phyloP scores from a whole-genome alignment of 176 grass and related monocot species.

The Oryza nivara region DNA sequence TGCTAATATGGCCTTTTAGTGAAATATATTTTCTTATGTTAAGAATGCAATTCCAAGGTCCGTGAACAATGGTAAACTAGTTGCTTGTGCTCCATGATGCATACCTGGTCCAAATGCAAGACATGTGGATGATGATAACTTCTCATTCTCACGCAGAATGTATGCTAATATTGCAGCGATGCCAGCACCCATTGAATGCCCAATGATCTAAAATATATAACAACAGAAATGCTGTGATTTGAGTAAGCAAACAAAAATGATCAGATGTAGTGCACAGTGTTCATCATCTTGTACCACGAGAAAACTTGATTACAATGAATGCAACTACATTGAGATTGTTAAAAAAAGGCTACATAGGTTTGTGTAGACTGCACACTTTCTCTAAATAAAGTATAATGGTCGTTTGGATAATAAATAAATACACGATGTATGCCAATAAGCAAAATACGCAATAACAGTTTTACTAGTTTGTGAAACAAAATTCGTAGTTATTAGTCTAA shows the following conservation, averaged over 20 bases:
- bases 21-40: constrained; percentile 2
- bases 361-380: background rate
- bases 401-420: background rate
- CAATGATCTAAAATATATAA: constrained; percentile 67
- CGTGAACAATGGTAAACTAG: constrained; percentile 21
- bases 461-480: background rate
- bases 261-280: constrained; percentile 7
- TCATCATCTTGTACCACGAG: background rate
- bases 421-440: background rate
- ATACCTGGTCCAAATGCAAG: constrained; percentile 95
- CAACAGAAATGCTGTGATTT: constrained; percentile 28
- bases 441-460: constrained; percentile 4
- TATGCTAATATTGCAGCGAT: constrained; percentile 85
- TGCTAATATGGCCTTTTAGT: constrained; percentile 19
- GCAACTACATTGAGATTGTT: background rate
- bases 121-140: constrained; percentile 75
- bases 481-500: background rate
- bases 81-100: background rate
- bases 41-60: background rate
- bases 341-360: background rate
- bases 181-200: constrained; percentile 93
- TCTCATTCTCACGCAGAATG: constrained; percentile 83
- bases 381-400: constrained; percentile 25
- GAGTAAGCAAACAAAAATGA: constrained; percentile 37
- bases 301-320: too few relatives aligned